These are phyloP conservation scores for Botrytis pseudocinerea DNA, from an alignment of 2,329 filamentous ascomycete species.

Conservation along the genomic window DNA sequence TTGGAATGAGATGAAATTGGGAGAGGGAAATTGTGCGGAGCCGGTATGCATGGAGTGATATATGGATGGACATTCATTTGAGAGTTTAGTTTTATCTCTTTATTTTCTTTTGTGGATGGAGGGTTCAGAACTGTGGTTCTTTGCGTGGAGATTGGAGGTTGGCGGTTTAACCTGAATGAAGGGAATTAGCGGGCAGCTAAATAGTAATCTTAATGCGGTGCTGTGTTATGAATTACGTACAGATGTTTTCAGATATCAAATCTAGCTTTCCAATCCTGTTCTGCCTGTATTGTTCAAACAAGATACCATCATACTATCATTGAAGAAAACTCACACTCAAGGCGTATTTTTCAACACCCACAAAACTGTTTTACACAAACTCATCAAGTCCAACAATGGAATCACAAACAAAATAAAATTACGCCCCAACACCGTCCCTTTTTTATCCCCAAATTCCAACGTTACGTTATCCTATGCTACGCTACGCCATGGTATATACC, in stretches of 20 bases:
- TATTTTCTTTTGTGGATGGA: background rate
- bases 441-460: background rate
- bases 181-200: background rate
- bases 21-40: accelerated
- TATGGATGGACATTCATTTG: conserved; percentile 2
- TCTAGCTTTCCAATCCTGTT: background rate
- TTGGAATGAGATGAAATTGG: background rate
- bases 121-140: background rate
- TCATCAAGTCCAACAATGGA: background rate
- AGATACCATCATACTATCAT: background rate
- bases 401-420: background rate
- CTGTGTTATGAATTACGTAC: background rate
- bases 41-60: background rate
- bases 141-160: background rate
- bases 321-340: background rate
- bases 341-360: no score
- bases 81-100: background rate
- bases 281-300: background rate
- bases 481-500: background rate
- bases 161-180: background rate
- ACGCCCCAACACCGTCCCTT: background rate
- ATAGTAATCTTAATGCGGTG: background rate
- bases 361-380: no score
- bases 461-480: background rate
- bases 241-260: background rate